Percentiles rank a stretch among this genome's conserved stretches.
These are phyloP conservation scores for Ilyonectria robusta DNA, from an alignment of 2,329 filamentous ascomycete species.

Conservation along the genomic window DNA sequence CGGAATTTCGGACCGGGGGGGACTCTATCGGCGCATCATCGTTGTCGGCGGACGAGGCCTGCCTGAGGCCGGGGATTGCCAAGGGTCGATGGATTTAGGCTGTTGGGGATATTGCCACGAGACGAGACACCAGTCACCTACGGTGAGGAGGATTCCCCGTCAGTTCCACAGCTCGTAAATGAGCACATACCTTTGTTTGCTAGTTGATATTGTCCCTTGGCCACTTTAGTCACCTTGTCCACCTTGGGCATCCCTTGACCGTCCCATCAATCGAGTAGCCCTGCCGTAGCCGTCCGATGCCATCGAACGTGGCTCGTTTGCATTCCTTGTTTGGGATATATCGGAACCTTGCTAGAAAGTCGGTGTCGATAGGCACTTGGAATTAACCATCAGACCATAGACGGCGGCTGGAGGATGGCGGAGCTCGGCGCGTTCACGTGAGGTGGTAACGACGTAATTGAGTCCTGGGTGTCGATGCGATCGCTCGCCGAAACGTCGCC, in stretches of 20 bases:
- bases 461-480: background rate
- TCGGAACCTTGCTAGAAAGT: constrained; percentile 37
- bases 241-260: background rate
- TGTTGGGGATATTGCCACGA: constrained; percentile 14
- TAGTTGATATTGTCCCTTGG: background rate
- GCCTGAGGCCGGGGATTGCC: constrained; percentile 27
- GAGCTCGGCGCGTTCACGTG: constrained; percentile 20
- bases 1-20: constrained; percentile 32
- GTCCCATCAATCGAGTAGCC: constrained; percentile 7
- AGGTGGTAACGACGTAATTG: constrained; percentile 11
- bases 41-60: constrained; percentile 23
- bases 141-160: constrained; percentile 30
- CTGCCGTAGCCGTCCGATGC: constrained; percentile 17
- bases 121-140: constrained; percentile 17
- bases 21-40: constrained; percentile 22
- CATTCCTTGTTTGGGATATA: constrained; percentile 22
- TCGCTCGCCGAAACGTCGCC: constrained; percentile 7
- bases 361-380: constrained; percentile 39
- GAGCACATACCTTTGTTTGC: constrained; percentile 40
- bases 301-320: constrained; percentile 22
- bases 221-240: background rate
- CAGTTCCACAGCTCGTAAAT: constrained; percentile 33
- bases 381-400: constrained; percentile 29
- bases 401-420: constrained; percentile 18
- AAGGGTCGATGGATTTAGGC: constrained; percentile 33